Conservation (phyloP, 1,284 basidiomycete genomes). For the Boletellus sp. region DNA sequence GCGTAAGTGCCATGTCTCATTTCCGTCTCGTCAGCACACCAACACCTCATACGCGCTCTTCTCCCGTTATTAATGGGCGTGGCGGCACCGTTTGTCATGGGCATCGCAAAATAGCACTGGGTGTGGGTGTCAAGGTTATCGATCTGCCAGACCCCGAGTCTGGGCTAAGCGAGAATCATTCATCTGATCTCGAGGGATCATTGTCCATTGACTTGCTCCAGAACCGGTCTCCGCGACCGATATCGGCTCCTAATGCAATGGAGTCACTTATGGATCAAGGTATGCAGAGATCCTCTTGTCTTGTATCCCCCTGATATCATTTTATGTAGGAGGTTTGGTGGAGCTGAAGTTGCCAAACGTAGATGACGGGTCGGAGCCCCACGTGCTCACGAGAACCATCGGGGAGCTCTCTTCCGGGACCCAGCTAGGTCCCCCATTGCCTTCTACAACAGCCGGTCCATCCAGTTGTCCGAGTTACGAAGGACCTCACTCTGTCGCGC, state of each 20-base stretch:
- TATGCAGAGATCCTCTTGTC: slow-evolving; percentile 21
- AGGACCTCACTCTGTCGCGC: neutral
- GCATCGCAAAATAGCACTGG: slow-evolving; percentile 22
- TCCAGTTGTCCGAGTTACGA: neutral
- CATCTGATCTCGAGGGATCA: slow-evolving; percentile 23
- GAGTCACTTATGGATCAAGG: slow-evolving; percentile 72
- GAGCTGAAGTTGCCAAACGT: slow-evolving; percentile 50
- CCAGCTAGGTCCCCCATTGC: slow-evolving; percentile 36
- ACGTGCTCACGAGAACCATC: slow-evolving; percentile 45
- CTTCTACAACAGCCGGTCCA: slow-evolving; percentile 22
- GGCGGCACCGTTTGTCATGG: slow-evolving; percentile 11
- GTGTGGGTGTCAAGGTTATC: slow-evolving; percentile 31
- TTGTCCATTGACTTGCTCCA: slow-evolving; percentile 26
- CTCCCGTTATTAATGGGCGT: slow-evolving; percentile 7
- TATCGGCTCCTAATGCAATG: slow-evolving; percentile 47
- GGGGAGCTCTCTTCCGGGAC: slow-evolving; percentile 47
- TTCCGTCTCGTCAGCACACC: slow-evolving; percentile 10
- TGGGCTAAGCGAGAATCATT: slow-evolving; percentile 22
- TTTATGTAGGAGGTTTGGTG: slow-evolving; percentile 51
- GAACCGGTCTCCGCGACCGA: slow-evolving; percentile 9
- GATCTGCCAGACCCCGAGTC: slow-evolving; percentile 27
- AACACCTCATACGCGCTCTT: slow-evolving; percentile 10
- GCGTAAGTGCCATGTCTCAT: slow-evolving; percentile 39
- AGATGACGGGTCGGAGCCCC: slow-evolving; percentile 36
- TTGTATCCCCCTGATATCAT: neutral